Conservation (phyloP, 148 eudicot species). For the Amaranthus hypochondriacus region DNA sequence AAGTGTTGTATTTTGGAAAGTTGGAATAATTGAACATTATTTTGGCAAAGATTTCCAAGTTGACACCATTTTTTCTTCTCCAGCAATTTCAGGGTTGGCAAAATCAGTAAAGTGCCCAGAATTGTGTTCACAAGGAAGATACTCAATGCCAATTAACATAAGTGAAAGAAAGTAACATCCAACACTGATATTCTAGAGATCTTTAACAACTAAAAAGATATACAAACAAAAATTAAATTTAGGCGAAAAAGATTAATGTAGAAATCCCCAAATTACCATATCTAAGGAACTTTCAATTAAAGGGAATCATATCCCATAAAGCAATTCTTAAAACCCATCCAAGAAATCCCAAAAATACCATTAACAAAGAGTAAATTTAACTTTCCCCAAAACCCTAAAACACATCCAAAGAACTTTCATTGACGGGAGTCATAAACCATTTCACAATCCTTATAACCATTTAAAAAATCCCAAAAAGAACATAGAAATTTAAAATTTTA, state of each 20-base stretch:
- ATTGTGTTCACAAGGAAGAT: not conserved
- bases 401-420: too few species aligned
- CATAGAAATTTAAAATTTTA: not conserved
- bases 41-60: too few species aligned
- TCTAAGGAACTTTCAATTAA: too few species aligned
- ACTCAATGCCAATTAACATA: not conserved
- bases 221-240: not conserved
- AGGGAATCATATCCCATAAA: not conserved
- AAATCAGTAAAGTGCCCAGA: not conserved
- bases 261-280: not conserved
- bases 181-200: not conserved
- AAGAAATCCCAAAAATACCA: not conserved
- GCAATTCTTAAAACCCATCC: not conserved
- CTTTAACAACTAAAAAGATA: constrained; percentile 1
- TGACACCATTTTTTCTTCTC: too few species aligned
- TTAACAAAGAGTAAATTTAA: too few species aligned
- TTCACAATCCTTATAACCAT: too few species aligned
- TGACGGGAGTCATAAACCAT: too few species aligned
- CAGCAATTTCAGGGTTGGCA: too few species aligned
- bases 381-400: too few species aligned
- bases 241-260: too few species aligned
- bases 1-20: too few species aligned
- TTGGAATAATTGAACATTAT: too few species aligned
- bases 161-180: not conserved
- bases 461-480: not conserved